A percentile compares a stretch with the other conserved stretches of the same genome.
Conservation (phyloP, 2,329 filamentous ascomycete genomes). For the Neurospora crassa region DNA sequence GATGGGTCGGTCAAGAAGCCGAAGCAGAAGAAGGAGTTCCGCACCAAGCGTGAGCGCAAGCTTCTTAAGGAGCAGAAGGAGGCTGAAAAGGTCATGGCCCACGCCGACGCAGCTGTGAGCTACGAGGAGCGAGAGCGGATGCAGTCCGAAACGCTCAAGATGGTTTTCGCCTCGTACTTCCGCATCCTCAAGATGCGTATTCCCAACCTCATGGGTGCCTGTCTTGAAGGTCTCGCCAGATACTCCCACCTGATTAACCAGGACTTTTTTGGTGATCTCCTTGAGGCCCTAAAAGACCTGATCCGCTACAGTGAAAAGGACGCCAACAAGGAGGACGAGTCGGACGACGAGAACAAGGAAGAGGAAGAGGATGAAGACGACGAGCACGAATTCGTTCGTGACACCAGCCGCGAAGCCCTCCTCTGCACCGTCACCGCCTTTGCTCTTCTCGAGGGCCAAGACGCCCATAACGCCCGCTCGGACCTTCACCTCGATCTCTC, state of each 20-base stretch:
- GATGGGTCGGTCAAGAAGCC: conserved; percentile 41
- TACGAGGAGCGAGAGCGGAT: conserved; percentile 90
- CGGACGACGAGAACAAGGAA: conserved; percentile 31
- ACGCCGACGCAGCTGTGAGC: conserved; percentile 81
- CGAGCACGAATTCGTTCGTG: conserved; percentile 44
- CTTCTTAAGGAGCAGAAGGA: conserved; percentile 73
- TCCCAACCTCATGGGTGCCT: conserved; percentile 87
- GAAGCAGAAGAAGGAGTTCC: conserved; percentile 72
- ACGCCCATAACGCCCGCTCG: conserved; percentile 73
- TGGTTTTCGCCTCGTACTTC: conserved; percentile 94
- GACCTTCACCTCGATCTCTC: conserved; percentile 81
- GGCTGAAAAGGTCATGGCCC: conserved; percentile 85
- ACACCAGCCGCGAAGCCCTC: conserved; percentile 75
- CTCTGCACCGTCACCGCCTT: conserved; percentile 95
- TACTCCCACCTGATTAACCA: conserved; percentile 98
- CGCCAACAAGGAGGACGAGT: conserved; percentile 34
- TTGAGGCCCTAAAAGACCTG: conserved; percentile 89
- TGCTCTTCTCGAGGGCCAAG: conserved; percentile 89
- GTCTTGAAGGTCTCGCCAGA: conserved; percentile 85
- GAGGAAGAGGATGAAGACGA: conserved; percentile 37
- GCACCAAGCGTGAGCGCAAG: conserved; percentile 83
- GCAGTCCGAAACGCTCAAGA: conserved; percentile 90
- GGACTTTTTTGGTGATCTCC: conserved; percentile 93
- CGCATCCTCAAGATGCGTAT: conserved; percentile 78
- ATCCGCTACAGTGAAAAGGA: conserved; percentile 64